These are phyloP conservation scores for Asparagopsis taxiformis DNA, from an alignment of 31 red algal genomes.

Conservation along the genomic window DNA sequence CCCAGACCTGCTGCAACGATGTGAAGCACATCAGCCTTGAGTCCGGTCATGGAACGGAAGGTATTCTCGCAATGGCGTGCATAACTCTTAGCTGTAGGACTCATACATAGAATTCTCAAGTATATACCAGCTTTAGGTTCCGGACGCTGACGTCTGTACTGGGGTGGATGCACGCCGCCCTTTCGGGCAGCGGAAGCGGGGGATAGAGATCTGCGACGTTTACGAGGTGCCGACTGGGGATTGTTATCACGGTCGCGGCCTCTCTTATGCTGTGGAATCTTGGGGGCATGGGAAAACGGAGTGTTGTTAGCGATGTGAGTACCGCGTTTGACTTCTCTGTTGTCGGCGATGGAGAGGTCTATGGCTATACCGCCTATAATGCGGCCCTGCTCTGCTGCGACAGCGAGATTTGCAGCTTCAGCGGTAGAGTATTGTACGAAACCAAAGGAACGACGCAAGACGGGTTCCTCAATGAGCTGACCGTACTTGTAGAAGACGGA, in stretches of 20 bases:
- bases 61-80: conserved; percentile 66
- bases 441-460: conserved; percentile 83
- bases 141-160: conserved; percentile 50
- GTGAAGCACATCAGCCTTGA: conserved; percentile 67
- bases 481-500: conserved; percentile 90
- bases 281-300: conserved; percentile 33
- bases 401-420: conserved; percentile 65
- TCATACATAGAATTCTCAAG: conserved; percentile 79
- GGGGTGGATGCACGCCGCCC: conserved; percentile 53
- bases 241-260: conserved; percentile 10
- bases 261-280: conserved; percentile 4
- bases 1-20: conserved; percentile 71
- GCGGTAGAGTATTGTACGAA: conserved; percentile 88
- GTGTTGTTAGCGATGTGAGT: conserved; percentile 48
- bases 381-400: conserved; percentile 76
- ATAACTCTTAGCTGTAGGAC: conserved; percentile 59
- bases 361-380: conserved; percentile 79
- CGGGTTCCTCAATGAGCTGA: conserved; percentile 79
- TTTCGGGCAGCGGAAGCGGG: conserved; percentile 42
- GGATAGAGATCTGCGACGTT: conserved; percentile 55
- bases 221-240: conserved; percentile 9
- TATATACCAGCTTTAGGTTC: conserved; percentile 64
- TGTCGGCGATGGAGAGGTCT: conserved; percentile 83
- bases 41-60: conserved; percentile 56
- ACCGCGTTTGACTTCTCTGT: conserved; percentile 62